Percentiles rank a stretch among this genome's conserved stretches.
These are phyloP conservation scores for Nakaseomyces sp. DNA, from an alignment of 1,139 yeast species.

Conservation along the genomic window DNA sequence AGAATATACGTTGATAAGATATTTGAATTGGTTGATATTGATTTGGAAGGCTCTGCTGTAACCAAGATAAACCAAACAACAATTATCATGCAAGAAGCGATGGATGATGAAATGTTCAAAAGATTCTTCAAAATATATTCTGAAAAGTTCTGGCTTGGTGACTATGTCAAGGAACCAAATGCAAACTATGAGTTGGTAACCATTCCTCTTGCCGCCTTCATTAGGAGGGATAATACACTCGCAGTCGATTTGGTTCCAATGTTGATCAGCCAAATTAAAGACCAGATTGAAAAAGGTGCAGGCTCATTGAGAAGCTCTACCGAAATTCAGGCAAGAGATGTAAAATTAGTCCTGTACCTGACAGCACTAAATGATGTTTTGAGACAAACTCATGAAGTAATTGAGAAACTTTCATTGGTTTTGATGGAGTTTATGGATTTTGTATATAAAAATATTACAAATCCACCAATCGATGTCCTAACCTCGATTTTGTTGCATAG, in stretches of 20 bases:
- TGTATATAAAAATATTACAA: slow-evolving; percentile 52
- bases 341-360: slow-evolving; percentile 67
- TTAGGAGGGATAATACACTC: slow-evolving; percentile 41
- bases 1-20: slow-evolving; percentile 50
- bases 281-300: slow-evolving; percentile 74
- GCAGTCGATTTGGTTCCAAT: slow-evolving; percentile 34
- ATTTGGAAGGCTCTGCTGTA: slow-evolving; percentile 49
- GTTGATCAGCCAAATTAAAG: slow-evolving; percentile 38
- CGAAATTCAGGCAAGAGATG: slow-evolving; percentile 69
- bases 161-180: slow-evolving; percentile 38
- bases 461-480: slow-evolving; percentile 46
- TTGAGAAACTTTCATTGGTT: slow-evolving; percentile 40
- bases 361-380: slow-evolving; percentile 63
- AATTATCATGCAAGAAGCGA: slow-evolving; percentile 58
- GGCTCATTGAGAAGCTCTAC: slow-evolving; percentile 65
- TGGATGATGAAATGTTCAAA: slow-evolving; percentile 54
- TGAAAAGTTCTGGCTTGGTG: slow-evolving; percentile 54
- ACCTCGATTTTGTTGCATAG: slow-evolving; percentile 54
- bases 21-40: slow-evolving; percentile 56
- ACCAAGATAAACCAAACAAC: slow-evolving; percentile 53
- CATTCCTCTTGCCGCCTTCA: slow-evolving; percentile 59
- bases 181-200: slow-evolving; percentile 36
- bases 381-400: slow-evolving; percentile 53
- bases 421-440: slow-evolving; percentile 43
- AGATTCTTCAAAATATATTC: slow-evolving; percentile 34